Conservation (phyloP, 2,329 filamentous ascomycete species). For the Arthroderma uncinatum region DNA sequence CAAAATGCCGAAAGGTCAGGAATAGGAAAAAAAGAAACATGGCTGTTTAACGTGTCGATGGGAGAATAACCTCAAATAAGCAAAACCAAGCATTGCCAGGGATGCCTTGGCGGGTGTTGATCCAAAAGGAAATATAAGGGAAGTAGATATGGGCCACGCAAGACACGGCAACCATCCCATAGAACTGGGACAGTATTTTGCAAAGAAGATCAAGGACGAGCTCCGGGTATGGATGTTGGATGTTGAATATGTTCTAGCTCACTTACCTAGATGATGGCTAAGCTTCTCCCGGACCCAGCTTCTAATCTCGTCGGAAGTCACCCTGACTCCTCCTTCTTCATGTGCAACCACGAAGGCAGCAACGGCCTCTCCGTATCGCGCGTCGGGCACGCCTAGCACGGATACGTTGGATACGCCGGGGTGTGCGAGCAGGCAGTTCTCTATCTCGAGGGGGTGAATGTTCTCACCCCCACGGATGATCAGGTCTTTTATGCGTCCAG, state of each 20-base stretch:
- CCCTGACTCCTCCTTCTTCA: conserved; percentile 24
- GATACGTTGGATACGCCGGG: conserved; percentile 61
- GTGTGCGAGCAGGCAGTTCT: conserved; percentile 72
- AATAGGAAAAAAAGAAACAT: conserved; percentile 6
- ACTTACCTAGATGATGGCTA: conserved; percentile 56
- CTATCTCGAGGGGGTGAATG: conserved; percentile 85
- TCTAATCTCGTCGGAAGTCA: conserved; percentile 52
- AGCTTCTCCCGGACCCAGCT: conserved; percentile 61
- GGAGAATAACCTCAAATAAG: conserved; percentile 3
- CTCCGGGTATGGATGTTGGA: not conserved
- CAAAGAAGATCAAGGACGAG: not conserved
- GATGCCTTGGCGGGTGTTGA: conserved; percentile 10
- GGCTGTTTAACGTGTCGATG: not conserved
- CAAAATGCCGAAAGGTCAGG: not conserved
- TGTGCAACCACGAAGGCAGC: conserved; percentile 64
- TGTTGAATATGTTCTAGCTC: not conserved
- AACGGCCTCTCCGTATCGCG: conserved; percentile 74
- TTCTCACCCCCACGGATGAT: conserved; percentile 95
- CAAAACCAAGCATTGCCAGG: conserved; percentile 16
- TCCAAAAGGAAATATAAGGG: not conserved
- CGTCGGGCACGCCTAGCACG: conserved; percentile 74
- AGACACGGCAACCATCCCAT: not conserved
- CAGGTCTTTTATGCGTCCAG: conserved; percentile 83
- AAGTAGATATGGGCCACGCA: not conserved
- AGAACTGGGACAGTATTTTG: not conserved